Percentiles rank a stretch among this genome's conserved stretches.
Conservation (phyloP, 345 rosid species). For the Eucalyptus pauciflora region DNA sequence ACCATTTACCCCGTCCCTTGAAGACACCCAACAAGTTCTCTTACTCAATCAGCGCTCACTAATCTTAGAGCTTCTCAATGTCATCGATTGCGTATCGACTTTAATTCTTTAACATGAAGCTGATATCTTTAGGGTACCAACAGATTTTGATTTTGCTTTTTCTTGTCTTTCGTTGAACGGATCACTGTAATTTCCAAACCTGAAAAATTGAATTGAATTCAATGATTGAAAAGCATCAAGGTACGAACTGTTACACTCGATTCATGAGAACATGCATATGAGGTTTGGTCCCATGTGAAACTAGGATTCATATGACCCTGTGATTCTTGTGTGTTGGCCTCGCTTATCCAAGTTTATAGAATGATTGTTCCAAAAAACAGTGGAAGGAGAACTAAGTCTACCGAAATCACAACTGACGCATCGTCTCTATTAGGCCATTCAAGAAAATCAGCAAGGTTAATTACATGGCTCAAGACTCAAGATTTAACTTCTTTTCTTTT, state of each 20-base stretch:
- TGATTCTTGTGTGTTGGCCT: background rate
- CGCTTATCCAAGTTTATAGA: background rate
- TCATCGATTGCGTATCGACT: background rate
- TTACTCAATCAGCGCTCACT: background rate
- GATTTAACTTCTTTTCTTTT: background rate
- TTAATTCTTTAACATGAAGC: background rate
- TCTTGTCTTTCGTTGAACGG: background rate
- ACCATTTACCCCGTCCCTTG: background rate
- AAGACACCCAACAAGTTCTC: background rate
- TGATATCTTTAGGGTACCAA: background rate
- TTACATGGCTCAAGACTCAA: background rate
- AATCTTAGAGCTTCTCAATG: background rate
- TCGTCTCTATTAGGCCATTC: background rate
- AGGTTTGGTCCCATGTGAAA: background rate
- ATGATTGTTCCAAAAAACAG: background rate
- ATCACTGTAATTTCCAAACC: background rate
- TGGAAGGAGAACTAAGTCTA: background rate
- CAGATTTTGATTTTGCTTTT: background rate
- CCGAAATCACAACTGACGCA: background rate
- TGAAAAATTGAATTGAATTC: background rate
- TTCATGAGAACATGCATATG: background rate
- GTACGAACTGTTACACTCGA: background rate
- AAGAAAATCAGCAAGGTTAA: background rate
- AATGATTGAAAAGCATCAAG: background rate
- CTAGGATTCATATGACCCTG: background rate